Evolutionary conservation across 1,284 basidiomycete genomes (phyloP).

Genomic region (Leccinum discolor): DNA sequence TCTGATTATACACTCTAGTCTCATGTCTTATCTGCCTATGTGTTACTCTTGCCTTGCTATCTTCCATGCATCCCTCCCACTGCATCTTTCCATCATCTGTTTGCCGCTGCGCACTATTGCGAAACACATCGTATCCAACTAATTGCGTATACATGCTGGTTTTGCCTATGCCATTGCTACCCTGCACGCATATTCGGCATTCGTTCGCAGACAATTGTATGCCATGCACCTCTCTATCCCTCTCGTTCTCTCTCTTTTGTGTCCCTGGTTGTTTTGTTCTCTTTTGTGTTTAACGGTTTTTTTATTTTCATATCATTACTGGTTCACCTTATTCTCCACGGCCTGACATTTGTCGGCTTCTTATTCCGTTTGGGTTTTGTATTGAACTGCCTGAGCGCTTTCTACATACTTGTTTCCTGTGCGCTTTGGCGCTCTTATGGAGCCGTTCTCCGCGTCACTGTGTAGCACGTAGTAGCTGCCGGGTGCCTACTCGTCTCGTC

Average conservation of each 20-base stretch:
- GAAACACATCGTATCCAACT: conserved; percentile 38
- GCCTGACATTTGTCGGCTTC: conserved; percentile 26
- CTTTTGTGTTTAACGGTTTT: conserved; percentile 1
- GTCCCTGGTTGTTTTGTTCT: conserved; percentile 26
- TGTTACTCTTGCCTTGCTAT: conserved; percentile 36
- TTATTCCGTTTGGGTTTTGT: conserved; percentile 24
- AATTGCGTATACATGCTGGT: conserved; percentile 36
- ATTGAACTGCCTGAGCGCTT: conserved; percentile 31
- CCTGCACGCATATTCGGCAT: conserved; percentile 21
- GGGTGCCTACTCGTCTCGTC: conserved; percentile 32
- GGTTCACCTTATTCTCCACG: conserved; percentile 30
- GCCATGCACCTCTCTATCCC: conserved; percentile 13
- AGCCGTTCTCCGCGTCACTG: conserved; percentile 32
- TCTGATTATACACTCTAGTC: conserved; percentile 39
- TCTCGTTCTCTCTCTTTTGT: neutral
- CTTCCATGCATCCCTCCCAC: conserved; percentile 28
- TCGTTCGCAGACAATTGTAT: conserved; percentile 26
- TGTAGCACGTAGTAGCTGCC: conserved; percentile 35
- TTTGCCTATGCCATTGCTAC: conserved; percentile 29
- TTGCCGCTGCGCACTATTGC: conserved; percentile 33
- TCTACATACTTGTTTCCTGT: conserved; percentile 31
- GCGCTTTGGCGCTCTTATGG: conserved; percentile 29
- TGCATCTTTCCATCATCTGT: conserved; percentile 25
- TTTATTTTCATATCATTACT: conserved; percentile 34
- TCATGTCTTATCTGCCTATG: conserved; percentile 36